Evolutionary conservation across 2,329 filamentous ascomycete genomes (phyloP), one percentile per base, ranked within the genome.

Genomic region (Ascochyta rabiei): DNA sequence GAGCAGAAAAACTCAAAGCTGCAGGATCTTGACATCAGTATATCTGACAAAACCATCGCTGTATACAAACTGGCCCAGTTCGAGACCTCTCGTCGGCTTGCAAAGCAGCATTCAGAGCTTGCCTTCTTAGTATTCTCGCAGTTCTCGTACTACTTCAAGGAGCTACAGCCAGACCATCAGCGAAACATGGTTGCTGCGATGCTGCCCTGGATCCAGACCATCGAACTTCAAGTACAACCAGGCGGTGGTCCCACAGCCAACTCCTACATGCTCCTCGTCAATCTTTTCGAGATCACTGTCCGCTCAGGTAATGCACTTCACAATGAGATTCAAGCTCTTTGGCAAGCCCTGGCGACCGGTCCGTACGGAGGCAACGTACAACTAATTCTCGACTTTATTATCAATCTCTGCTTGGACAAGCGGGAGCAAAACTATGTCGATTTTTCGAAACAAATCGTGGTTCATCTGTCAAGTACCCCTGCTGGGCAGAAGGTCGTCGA

Each of bases 61-160:
- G 93, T 99, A 2, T 99, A 98, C 77, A 99, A 99, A 77, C 82
- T 96, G 39, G 95, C 96, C 0, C 95, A 99, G 70, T 98, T 97
- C 62, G 93, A 98, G 71, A 96, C 96, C 19, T 98, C 95, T 0
- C 92, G 93, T 67, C 84, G 93, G 18, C 83, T 99, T 34, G 90
- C 93, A 1, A 91, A 90, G 67, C 90, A 96, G 61, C 91, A 99
- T 71, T 85, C 90, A 0, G 92, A 96, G 62, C 78, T 96, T 35
- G 93, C 93, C 0, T 97, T 98, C 68, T 86, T 93, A 53, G 89
- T 99, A 46, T 97, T 99, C 72, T 98, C 95, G 0, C 93, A 99
- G 68, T 97, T 97, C 64, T 93, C 92, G 0, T 82, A 89, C 47
- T 96, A 96, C 72, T 99, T 99, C 81, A 96, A 93, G 67, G 90